phyloP scores from a whole-genome alignment of 139 green algal genomes.

The Tetraselmis chui region DNA sequence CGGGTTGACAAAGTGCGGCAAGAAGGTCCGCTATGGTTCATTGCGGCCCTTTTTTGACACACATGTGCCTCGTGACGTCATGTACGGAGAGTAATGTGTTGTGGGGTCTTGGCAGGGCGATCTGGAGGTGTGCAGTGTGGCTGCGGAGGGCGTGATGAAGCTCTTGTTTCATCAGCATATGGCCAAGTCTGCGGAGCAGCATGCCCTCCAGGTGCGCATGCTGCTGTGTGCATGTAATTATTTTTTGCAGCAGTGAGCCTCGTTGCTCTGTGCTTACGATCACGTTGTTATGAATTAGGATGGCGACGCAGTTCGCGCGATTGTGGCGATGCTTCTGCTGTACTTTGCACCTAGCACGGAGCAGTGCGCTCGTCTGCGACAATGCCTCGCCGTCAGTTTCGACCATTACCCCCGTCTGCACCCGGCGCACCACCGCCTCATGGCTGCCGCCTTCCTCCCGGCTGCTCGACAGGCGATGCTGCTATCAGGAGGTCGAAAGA shows the following conservation, averaged over 20 bases:
- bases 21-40: too few relatives aligned
- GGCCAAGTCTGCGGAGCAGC: neutral
- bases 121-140: neutral
- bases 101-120: neutral
- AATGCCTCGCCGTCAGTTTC: neutral
- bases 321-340: neutral
- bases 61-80: too few relatives aligned
- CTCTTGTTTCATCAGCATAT: neutral
- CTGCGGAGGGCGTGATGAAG: neutral
- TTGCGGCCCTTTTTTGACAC: too few relatives aligned
- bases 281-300: too few relatives aligned
- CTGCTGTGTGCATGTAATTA: too few relatives aligned
- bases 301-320: neutral
- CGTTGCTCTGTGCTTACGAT: too few relatives aligned
- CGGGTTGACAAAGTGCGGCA: too few relatives aligned
- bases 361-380: neutral
- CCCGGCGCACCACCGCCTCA: neutral
- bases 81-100: too few relatives aligned
- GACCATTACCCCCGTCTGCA: neutral
- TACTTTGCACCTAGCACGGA: neutral
- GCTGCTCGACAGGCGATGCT: neutral
- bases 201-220: neutral
- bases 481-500: neutral
- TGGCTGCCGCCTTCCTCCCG: neutral
- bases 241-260: too few relatives aligned